Base-by-base conservation (phyloP, 2,329 filamentous ascomycete genomes). In the Claviceps africana region DNA sequence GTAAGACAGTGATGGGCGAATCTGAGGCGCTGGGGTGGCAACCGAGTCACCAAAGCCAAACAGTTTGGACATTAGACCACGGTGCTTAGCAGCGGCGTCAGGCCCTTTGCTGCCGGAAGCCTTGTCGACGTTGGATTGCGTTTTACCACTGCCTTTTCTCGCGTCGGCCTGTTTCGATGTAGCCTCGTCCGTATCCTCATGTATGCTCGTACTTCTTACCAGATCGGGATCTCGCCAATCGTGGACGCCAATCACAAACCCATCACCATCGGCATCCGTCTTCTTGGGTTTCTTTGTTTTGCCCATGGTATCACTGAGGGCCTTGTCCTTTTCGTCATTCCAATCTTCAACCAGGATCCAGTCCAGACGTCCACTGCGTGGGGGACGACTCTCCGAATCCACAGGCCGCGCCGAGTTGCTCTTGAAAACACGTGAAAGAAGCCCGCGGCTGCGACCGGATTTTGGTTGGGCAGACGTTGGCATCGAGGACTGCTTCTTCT, bases 161-260 rank as follows among this genome's bases (percentile, higher is more conserved):
- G 49, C 17, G n/a, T 19, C 42, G 19, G 48, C 40, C 45, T 45
- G 50, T 17, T 39, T 43, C 7, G 35, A 30, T 3, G 50, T 5
- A 4, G 35, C 11, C 49, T 45, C 50, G 37, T 58, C 51, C 19
- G 52, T 50, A 11, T 47, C 15, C 22, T 21, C 49, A 35, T 58
- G 43, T 30, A 47, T 46, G 10, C 33, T 30, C 6, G 31, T 19
- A 48, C 56, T 33, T 58, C 54, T 59, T 22, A 62, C 56, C 48
- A 62, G 53, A 30, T 88, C 86, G 6, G 86, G 84, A 64, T 93
- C 87, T 58, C 86, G 78, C 87, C 87, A 91, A 63, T 93, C 87
- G 58, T 93, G 85, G 13, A 89, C 81, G n/a, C 86, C 87, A 60
- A 91, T 90, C 45, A 86, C 76, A 63, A 90, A 91, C 53, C 76